phyloP scores from a whole-genome alignment of 169 alveolate genomes.

The Babesia ovata region DNA sequence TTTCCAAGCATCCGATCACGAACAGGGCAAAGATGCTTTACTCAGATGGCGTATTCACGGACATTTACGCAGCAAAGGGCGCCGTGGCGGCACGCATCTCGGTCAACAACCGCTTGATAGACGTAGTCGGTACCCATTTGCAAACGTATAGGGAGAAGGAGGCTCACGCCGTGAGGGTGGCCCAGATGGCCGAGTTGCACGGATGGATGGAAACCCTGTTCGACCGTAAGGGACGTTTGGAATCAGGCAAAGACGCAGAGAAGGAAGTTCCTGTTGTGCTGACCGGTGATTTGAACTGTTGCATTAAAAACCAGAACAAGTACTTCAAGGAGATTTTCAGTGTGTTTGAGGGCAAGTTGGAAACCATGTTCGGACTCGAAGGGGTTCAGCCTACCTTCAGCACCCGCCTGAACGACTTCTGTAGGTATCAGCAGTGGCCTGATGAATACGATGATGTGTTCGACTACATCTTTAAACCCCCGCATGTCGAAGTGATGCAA shows the following conservation, averaged over 20 bases:
- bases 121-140: slow-evolving; percentile 83
- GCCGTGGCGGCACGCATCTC: slow-evolving; percentile 76
- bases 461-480: slow-evolving; percentile 53
- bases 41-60: slow-evolving; percentile 26
- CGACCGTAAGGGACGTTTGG: background rate
- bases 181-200: slow-evolving; percentile 73
- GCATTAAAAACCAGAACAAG: slow-evolving; percentile 43
- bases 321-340: background rate
- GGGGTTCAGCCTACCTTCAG: slow-evolving; percentile 34
- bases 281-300: slow-evolving; percentile 76
- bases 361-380: background rate
- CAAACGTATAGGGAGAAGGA: slow-evolving; percentile 73
- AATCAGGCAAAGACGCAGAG: background rate
- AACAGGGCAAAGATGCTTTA: slow-evolving; percentile 24
- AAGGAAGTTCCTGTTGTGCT: slow-evolving; percentile 56
- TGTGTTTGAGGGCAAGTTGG: slow-evolving; percentile 1
- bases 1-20: slow-evolving; percentile 39
- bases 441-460: slow-evolving; percentile 17
- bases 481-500: slow-evolving; percentile 5
- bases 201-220: slow-evolving; percentile 70
- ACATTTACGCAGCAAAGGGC: slow-evolving; percentile 75
- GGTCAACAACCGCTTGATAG: slow-evolving; percentile 64
- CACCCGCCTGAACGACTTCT: slow-evolving; percentile 52
- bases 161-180: slow-evolving; percentile 62
- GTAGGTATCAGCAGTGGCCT: slow-evolving; percentile 19